Conservation (phyloP, 331 rosid species). For the Stylosanthes scabra region DNA sequence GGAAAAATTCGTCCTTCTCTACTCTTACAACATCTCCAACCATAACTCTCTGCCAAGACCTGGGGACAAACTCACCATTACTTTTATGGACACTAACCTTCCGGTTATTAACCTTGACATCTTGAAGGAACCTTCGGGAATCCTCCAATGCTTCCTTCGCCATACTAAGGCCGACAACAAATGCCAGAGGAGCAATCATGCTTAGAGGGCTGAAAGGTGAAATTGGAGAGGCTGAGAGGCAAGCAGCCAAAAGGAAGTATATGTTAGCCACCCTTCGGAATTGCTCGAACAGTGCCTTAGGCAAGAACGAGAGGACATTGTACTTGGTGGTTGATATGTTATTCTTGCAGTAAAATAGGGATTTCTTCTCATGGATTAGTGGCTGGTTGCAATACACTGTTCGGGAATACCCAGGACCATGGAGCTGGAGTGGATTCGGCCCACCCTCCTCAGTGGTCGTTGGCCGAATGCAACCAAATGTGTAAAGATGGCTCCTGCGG, state of each 20-base stretch:
- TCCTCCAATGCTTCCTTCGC: conserved; percentile 96
- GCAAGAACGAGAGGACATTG: conserved; percentile 70
- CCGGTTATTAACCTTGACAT: conserved; percentile 81
- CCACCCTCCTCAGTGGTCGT: conserved; percentile 48
- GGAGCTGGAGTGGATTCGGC: conserved; percentile 58
- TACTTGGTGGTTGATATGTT: conserved; percentile 90
- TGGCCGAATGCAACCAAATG: conserved; percentile 69
- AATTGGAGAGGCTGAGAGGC: conserved; percentile 73
- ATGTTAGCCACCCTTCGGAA: conserved; percentile 94
- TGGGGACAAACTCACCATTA: conserved; percentile 63
- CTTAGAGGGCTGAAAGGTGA: conserved; percentile 81
- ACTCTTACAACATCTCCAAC: conserved; percentile 94
- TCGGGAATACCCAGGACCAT: conserved; percentile 80
- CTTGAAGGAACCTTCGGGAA: conserved; percentile 87
- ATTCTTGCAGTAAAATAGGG: conserved; percentile 70
- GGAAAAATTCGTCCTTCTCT: conserved; percentile 94
- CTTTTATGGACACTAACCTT: conserved; percentile 73
- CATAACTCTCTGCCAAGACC: conserved; percentile 74
- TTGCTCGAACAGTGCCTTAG: conserved; percentile 96
- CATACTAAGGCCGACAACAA: conserved; percentile 99
- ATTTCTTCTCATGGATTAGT: conserved; percentile 59
- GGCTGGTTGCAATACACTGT: conserved; percentile 83
- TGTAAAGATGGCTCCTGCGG: conserved; percentile 76
- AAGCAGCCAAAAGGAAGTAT: conserved; percentile 93
- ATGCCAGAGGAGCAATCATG: conserved; percentile 94